A percentile compares a stretch with the other conserved stretches of the same genome.
phyloP scores from a whole-genome alignment of 768 basidiomycete species.

The Nidula microcarpa region DNA sequence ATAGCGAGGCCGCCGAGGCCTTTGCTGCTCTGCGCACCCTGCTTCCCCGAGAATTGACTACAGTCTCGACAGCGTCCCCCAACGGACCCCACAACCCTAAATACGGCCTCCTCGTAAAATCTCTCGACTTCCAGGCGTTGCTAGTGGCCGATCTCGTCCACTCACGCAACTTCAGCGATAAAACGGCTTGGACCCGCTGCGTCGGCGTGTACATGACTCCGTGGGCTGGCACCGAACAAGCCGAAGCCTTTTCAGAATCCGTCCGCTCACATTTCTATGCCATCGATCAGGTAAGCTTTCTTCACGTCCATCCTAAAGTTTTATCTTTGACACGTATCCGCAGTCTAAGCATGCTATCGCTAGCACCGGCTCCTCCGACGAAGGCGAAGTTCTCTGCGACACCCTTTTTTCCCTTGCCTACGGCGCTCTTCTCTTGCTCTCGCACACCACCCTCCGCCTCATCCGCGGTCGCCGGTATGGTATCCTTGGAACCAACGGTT shows the following conservation, averaged over 20 bases:
- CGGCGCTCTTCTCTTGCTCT: conserved; percentile 89
- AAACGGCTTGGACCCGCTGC: conserved; percentile 62
- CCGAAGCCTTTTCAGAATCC: conserved; percentile 51
- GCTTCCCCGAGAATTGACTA: conserved; percentile 47
- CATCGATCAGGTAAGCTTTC: conserved; percentile 58
- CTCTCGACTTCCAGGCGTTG: conserved; percentile 69
- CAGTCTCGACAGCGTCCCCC: conserved; percentile 35
- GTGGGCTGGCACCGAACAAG: conserved; percentile 61
- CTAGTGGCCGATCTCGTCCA: conserved; percentile 77
- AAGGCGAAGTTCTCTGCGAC: conserved; percentile 87
- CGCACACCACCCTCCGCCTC: conserved; percentile 88
- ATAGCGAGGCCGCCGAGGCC: conserved; percentile 55
- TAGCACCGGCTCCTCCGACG: conserved; percentile 46
- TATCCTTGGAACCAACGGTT: conserved; percentile 93
- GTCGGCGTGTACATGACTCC: conserved; percentile 67
- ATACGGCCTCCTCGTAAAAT: conserved; percentile 54
- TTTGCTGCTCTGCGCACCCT: conserved; percentile 55
- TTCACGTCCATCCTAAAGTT: conserved; percentile 1
- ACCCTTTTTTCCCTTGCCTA: conserved; percentile 95
- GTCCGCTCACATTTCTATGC: conserved; percentile 73
- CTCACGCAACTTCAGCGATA: conserved; percentile 51
- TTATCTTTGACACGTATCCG: conserved; percentile 3
- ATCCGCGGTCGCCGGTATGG: conserved; percentile 92
- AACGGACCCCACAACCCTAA: conserved; percentile 53
- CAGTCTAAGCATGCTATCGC: conserved; percentile 58